Evolutionary conservation across 169 alveolate species (phyloP).

Genomic region (Perkinsus olseni): DNA sequence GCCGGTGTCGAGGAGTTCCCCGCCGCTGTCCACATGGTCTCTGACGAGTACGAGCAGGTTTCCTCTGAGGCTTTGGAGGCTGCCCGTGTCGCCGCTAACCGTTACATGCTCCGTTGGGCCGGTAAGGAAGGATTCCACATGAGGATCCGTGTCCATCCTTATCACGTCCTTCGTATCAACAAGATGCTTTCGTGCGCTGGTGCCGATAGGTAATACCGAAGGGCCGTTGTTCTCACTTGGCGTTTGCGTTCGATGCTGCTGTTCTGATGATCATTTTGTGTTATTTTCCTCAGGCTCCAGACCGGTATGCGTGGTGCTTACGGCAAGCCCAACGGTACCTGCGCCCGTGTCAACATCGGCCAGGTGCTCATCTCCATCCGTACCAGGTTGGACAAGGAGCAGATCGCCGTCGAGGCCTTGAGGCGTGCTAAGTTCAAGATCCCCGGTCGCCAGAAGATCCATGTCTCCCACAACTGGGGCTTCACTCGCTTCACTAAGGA

Average conservation of each 20-base stretch:
- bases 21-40: constrained; percentile 90
- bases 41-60: constrained; percentile 96
- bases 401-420: constrained; percentile 47
- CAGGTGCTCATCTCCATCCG: constrained; percentile 90
- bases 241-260: not conserved
- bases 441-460: constrained; percentile 98
- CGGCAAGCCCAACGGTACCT: constrained; percentile 97
- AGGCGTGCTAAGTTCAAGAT: constrained; percentile 97
- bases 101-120: constrained; percentile 87
- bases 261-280: not conserved
- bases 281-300: constrained; percentile 65
- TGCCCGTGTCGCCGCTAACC: constrained; percentile 97
- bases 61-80: constrained; percentile 99
- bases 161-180: constrained; percentile 98
- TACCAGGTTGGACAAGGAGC: constrained; percentile 56
- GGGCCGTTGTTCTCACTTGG: not conserved
- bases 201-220: constrained; percentile 74
- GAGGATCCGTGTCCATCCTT: constrained; percentile 97
- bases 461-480: constrained; percentile 95
- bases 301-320: constrained; percentile 99
- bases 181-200: constrained; percentile 99
- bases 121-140: constrained; percentile 97
- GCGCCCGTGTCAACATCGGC: constrained; percentile 93
- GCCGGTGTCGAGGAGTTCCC: constrained; percentile 96
- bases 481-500: constrained; percentile 89